These are phyloP conservation scores for Pyrenophora teres DNA, from an alignment of 2,329 filamentous ascomycete genomes.

Conservation along the genomic window DNA sequence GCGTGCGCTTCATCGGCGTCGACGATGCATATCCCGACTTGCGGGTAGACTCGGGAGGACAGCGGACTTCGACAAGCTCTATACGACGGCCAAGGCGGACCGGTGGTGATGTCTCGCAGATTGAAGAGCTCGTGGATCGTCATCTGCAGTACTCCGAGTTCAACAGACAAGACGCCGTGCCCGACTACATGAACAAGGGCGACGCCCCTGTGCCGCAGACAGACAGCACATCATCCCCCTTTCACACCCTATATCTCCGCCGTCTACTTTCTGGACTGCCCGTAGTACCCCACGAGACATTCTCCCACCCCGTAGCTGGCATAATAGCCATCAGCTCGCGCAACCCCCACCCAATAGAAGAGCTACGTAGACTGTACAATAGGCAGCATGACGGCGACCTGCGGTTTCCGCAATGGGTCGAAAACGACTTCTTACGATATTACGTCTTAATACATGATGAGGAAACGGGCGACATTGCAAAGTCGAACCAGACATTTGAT, in stretches of 20 bases:
- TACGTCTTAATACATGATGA: constrained; percentile 97
- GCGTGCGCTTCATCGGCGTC: constrained; percentile 80
- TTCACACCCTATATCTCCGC: constrained; percentile 84
- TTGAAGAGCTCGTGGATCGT: constrained; percentile 79
- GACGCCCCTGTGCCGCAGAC: constrained; percentile 18
- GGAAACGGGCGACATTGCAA: constrained; percentile 87
- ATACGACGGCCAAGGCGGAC: constrained; percentile 46
- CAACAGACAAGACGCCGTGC: constrained; percentile 43
- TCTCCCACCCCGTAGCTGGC: constrained; percentile 90
- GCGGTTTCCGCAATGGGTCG: constrained; percentile 80
- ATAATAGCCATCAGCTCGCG: constrained; percentile 94
- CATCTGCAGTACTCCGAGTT: constrained; percentile 77
- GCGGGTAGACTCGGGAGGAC: constrained; percentile 29
- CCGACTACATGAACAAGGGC: constrained; percentile 51
- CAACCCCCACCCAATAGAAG: constrained; percentile 81
- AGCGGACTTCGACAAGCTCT: constrained; percentile 33
- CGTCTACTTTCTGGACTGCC: constrained; percentile 80
- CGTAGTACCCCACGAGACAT: constrained; percentile 85
- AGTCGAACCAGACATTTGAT: constrained; percentile 89
- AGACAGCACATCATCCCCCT: constrained; percentile 64
- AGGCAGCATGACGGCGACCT: constrained; percentile 79
- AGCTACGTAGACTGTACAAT: constrained; percentile 80
- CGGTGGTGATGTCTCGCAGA: constrained; percentile 64
- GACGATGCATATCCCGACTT: constrained; percentile 57
- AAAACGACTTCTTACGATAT: constrained; percentile 90